A percentile compares a stretch with the other conserved stretches of the same genome.
Evolutionary conservation across 140 eudicot genomes (phyloP).

Genomic region (Erigeron philadelphicus): DNA sequence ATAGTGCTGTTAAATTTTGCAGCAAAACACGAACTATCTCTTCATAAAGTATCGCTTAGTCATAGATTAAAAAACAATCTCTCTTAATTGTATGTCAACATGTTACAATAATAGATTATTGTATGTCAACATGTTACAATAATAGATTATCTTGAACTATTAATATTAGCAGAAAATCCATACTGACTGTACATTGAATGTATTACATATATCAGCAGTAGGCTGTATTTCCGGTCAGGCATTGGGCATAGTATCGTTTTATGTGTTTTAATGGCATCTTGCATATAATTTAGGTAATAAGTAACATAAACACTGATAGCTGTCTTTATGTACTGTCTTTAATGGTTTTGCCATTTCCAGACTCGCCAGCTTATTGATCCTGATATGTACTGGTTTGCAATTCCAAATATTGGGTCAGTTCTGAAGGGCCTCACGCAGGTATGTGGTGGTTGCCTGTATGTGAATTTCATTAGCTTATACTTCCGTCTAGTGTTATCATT

Average conservation of each 20-base stretch:
- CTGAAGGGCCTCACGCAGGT: slow-evolving; percentile 86
- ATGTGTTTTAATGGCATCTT: background rate
- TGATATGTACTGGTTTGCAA: slow-evolving; percentile 91
- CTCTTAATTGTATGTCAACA: background rate
- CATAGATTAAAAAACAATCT: background rate
- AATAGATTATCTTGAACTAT: background rate
- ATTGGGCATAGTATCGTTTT: background rate
- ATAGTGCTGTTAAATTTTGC: too few relatives aligned
- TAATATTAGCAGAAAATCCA: slow-evolving; percentile 3
- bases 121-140: slow-evolving; percentile 1
- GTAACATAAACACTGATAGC: background rate
- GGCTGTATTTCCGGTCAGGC: slow-evolving; percentile 13
- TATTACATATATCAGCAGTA: background rate
- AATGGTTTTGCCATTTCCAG: slow-evolving; percentile 33
- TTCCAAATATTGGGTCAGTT: slow-evolving; percentile 75
- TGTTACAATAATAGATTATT: background rate
- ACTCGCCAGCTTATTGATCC: slow-evolving; percentile 92
- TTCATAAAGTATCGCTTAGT: background rate
- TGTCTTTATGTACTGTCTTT: slow-evolving; percentile 4
- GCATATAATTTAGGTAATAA: background rate
- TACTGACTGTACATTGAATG: background rate
- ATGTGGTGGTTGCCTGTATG: slow-evolving; percentile 13
- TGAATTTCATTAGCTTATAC: background rate
- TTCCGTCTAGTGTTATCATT: background rate
- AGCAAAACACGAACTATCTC: too few relatives aligned